Conservation (phyloP, 805 yeast species). For the Debaryomyces maramus region DNA sequence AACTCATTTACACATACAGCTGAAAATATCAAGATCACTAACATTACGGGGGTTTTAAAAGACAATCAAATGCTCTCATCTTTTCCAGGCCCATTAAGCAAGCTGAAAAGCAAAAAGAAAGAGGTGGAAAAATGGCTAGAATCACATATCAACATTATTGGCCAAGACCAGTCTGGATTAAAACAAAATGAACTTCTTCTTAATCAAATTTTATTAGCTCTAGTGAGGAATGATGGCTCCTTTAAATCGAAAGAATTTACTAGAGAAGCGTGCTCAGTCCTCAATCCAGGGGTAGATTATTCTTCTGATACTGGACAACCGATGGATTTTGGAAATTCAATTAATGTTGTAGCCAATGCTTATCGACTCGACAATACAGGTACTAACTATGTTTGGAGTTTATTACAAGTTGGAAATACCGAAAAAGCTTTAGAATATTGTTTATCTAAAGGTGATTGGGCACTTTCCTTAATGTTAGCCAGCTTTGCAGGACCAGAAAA, state of each 20-base stretch:
- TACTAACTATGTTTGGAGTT: slow-evolving; percentile 29
- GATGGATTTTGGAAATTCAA: slow-evolving; percentile 9
- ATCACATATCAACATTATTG: slow-evolving; percentile 18
- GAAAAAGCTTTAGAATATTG: slow-evolving; percentile 66
- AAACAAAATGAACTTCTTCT: slow-evolving; percentile 21
- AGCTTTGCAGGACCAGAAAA: slow-evolving; percentile 61
- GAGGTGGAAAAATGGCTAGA: slow-evolving; percentile 66
- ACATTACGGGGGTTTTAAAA: slow-evolving; percentile 17
- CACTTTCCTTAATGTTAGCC: slow-evolving; percentile 72
- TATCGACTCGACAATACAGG: slow-evolving; percentile 42
- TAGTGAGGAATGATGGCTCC: slow-evolving; percentile 34
- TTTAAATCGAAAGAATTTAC: slow-evolving; percentile 26
- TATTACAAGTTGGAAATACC: slow-evolving; percentile 62
- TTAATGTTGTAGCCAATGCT: slow-evolving; percentile 36
- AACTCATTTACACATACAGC: slow-evolving; percentile 33
- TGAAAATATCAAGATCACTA: slow-evolving; percentile 35
- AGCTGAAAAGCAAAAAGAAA: slow-evolving; percentile 57
- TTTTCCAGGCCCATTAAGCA: slow-evolving; percentile 70
- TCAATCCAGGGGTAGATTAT: slow-evolving; percentile 45
- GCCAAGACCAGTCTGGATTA: background rate
- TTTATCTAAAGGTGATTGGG: slow-evolving; percentile 67
- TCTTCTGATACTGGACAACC: slow-evolving; percentile 13
- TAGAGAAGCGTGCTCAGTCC: slow-evolving; percentile 31
- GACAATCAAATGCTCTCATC: slow-evolving; percentile 28
- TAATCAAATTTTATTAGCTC: slow-evolving; percentile 27